phyloP scores from a whole-genome alignment of 305 asterid genomes.

The Euphrasia arctica region DNA sequence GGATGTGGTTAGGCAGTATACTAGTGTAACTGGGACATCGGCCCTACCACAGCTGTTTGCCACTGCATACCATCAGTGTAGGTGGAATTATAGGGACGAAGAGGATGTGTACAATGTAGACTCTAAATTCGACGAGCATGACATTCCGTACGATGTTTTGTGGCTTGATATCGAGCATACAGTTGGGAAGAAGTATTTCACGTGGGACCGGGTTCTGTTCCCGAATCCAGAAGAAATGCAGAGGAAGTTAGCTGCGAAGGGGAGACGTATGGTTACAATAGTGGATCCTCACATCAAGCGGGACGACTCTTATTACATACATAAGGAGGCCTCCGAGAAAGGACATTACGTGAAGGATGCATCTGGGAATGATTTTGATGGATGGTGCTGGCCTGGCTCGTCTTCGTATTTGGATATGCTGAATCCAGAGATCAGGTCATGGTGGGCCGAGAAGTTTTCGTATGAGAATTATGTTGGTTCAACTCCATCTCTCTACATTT shows the following conservation, averaged over 20 bases:
- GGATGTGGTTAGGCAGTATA: slow-evolving; percentile 86
- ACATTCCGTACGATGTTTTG: slow-evolving; percentile 91
- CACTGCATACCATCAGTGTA: slow-evolving; percentile 89
- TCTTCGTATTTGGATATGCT: slow-evolving; percentile 83
- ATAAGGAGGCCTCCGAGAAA: slow-evolving; percentile 83
- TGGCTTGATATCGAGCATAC: slow-evolving; percentile 99
- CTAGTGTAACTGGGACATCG: slow-evolving; percentile 77
- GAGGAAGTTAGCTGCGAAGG: slow-evolving; percentile 81
- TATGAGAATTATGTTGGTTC: slow-evolving; percentile 76
- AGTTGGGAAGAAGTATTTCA: slow-evolving; percentile 88
- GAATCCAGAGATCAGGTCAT: slow-evolving; percentile 87
- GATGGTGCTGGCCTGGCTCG: slow-evolving; percentile 99
- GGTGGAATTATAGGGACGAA: slow-evolving; percentile 86
- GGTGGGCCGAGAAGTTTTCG: slow-evolving; percentile 93
- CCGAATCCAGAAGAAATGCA: slow-evolving; percentile 97
- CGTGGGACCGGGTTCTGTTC: slow-evolving; percentile 82
- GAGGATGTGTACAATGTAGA: slow-evolving; percentile 84
- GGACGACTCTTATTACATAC: slow-evolving; percentile 80
- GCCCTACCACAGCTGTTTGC: slow-evolving; percentile 94
- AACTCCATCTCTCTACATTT: slow-evolving; percentile 73
- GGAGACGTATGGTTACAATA: slow-evolving; percentile 95
- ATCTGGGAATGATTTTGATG: slow-evolving; percentile 84
- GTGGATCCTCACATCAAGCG: slow-evolving; percentile 99
- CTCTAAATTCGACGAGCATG: slow-evolving; percentile 84
- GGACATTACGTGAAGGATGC: slow-evolving; percentile 91